phyloP scores from a whole-genome alignment of 371 early-diverging fungal genomes.

The Mycotypha africana region DNA sequence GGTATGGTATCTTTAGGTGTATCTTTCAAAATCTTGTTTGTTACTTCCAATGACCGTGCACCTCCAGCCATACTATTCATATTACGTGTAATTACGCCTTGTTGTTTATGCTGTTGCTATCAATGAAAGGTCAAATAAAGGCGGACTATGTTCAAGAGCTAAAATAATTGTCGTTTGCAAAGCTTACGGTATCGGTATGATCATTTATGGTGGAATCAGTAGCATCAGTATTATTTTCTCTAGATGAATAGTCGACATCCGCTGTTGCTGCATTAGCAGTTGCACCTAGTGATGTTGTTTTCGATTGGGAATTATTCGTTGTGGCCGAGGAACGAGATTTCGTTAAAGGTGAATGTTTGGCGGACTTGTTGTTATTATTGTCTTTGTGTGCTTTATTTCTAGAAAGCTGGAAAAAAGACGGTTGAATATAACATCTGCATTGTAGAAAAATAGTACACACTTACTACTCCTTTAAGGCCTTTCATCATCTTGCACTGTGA shows the following conservation, averaged over 20 bases:
- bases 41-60: conserved; percentile 17
- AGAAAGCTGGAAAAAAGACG: conserved; percentile 18
- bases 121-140: too few species aligned
- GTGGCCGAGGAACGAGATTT: background rate
- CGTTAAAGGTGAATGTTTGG: too few species aligned
- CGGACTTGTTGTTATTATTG: background rate
- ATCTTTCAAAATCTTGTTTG: conserved; percentile 20
- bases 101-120: too few species aligned
- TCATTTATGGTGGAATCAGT: background rate
- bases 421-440: background rate
- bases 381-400: conserved; percentile 27
- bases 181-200: background rate
- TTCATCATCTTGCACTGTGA: conserved; percentile 42
- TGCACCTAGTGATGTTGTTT: background rate
- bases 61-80: conserved; percentile 5
- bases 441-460: background rate
- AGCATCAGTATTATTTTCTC: too few species aligned
- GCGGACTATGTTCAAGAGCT: too few species aligned
- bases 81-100: too few species aligned
- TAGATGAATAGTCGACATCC: too few species aligned
- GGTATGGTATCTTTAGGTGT: conserved; percentile 83
- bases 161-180: too few species aligned
- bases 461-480: conserved; percentile 37
- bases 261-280: background rate
- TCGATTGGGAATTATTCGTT: background rate